Evolutionary conservation across 345 rosid species (phyloP).

Genomic region (Cardamine occulta): DNA sequence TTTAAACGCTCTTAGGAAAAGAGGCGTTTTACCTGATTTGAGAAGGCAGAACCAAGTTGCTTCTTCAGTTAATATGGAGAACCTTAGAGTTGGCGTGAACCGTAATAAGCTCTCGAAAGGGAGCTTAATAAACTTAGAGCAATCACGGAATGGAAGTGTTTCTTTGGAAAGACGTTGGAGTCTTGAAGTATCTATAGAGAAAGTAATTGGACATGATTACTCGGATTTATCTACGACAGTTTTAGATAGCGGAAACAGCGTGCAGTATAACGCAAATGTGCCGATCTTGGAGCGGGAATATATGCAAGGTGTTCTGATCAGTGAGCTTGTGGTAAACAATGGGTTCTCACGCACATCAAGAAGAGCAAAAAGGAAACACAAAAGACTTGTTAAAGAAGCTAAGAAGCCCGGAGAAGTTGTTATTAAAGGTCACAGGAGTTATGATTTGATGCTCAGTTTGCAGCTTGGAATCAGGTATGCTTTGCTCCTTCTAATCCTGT

Average conservation of each 20-base stretch:
- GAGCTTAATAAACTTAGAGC: slow-evolving; percentile 75
- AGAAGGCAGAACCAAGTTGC: slow-evolving; percentile 71
- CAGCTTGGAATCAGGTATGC: slow-evolving; percentile 95
- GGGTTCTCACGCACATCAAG: slow-evolving; percentile 72
- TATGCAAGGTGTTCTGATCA: slow-evolving; percentile 96
- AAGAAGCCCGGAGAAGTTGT: slow-evolving; percentile 94
- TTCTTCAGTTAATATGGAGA: slow-evolving; percentile 71
- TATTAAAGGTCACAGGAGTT: slow-evolving; percentile 96
- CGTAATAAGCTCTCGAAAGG: slow-evolving; percentile 63
- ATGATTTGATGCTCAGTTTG: slow-evolving; percentile 93
- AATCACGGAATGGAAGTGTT: slow-evolving; percentile 69
- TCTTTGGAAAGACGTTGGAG: slow-evolving; percentile 96
- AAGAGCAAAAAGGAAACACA: slow-evolving; percentile 72
- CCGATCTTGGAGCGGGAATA: slow-evolving; percentile 93
- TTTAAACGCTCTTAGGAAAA: slow-evolving; percentile 75
- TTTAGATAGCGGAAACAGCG: slow-evolving; percentile 50
- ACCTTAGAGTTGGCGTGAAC: slow-evolving; percentile 55
- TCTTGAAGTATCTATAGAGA: slow-evolving; percentile 95
- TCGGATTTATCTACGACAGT: slow-evolving; percentile 59
- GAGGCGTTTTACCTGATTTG: slow-evolving; percentile 87
- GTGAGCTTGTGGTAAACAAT: slow-evolving; percentile 77
- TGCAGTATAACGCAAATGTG: slow-evolving; percentile 46
- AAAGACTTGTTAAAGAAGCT: slow-evolving; percentile 73
- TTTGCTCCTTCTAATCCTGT: slow-evolving; percentile 27
- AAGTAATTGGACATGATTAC: slow-evolving; percentile 83